Base-by-base conservation (phyloP, 345 rosid genomes). In the Gossypium australe region DNA sequence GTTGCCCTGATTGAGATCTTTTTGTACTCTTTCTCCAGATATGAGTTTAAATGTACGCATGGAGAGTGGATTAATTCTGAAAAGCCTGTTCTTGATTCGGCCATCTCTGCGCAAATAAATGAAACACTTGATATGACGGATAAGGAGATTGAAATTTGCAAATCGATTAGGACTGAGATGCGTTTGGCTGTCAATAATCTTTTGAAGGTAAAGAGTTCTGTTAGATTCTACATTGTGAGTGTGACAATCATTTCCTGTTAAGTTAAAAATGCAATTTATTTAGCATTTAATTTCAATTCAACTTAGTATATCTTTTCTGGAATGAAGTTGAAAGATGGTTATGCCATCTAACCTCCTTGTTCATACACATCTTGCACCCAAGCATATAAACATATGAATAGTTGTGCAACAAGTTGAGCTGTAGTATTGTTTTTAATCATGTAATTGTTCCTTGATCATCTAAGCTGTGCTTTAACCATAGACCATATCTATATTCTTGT, bases 71-170 rank as follows among this genome's bases (percentile, higher is more conserved):
- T 95, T 69, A 79, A 83, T 44, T 67, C 82, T 7, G 92, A 76
- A 67, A 95, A 91, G 82, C 98, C 96, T 66, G 80, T 79, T 76
- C 84, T 93, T 61, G 93, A 88, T 81, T 82, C 93, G 67, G 62
- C 79, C 38, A 73, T 89, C 78, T 85, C 82, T 43, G 72, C 87
- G 38, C 86, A 88, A 72, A 41, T 90, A 77, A 9, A 76, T 75
- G 92, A 88, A 75, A 55, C 34, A 24, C 20, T 75, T 27, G 92
- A 85, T 77, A 70, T 80, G 68, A 76, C 84, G 41, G 87, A 80
- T 38, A 71, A 78, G 52, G 92, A 88, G 70, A 64, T 87, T 76
- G 97, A 87, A 74, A 92, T 85, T 67, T 87, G 86, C 86, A 92
- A 82, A 74, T 81, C 86, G 48, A 81, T 95, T 57, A 87, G 89